Evolutionary conservation across 1,139 yeast genomes (phyloP).

Genomic region (Debaryomyces nepalensis): DNA sequence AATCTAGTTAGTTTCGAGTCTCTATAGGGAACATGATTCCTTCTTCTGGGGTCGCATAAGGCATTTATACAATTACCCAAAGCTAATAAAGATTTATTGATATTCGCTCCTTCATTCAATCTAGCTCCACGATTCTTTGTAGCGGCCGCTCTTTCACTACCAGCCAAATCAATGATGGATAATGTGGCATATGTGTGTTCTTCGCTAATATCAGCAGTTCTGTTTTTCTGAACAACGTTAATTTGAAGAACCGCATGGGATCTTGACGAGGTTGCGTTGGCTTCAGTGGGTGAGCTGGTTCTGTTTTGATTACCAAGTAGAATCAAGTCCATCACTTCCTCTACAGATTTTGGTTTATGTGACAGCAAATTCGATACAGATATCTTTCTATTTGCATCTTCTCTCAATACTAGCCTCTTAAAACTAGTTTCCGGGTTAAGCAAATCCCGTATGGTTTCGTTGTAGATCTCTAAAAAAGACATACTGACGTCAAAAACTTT

Average conservation of each 20-base stretch:
- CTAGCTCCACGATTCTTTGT: constrained; percentile 82
- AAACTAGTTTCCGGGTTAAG: constrained; percentile 57
- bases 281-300: constrained; percentile 86
- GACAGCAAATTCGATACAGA: constrained; percentile 74
- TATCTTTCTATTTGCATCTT: constrained; percentile 69
- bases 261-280: constrained; percentile 86
- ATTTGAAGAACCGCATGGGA: constrained; percentile 93
- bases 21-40: constrained; percentile 84
- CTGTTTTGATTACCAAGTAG: constrained; percentile 73
- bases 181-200: constrained; percentile 78
- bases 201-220: constrained; percentile 67
- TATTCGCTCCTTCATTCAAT: constrained; percentile 88
- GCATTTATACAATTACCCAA: constrained; percentile 95
- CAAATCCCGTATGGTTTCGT: constrained; percentile 84
- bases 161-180: constrained; percentile 89
- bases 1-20: constrained; percentile 88
- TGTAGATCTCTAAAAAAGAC: constrained; percentile 85
- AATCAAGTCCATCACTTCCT: constrained; percentile 82
- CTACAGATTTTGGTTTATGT: constrained; percentile 66
- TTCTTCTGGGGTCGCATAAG: constrained; percentile 69
- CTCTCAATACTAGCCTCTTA: constrained; percentile 62
- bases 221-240: constrained; percentile 64
- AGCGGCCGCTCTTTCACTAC: constrained; percentile 92
- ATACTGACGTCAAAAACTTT: constrained; percentile 64
- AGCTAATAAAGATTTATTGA: constrained; percentile 84